phyloP scores from a whole-genome alignment of 2,329 filamentous ascomycete genomes.

The Drechslera avenae region DNA sequence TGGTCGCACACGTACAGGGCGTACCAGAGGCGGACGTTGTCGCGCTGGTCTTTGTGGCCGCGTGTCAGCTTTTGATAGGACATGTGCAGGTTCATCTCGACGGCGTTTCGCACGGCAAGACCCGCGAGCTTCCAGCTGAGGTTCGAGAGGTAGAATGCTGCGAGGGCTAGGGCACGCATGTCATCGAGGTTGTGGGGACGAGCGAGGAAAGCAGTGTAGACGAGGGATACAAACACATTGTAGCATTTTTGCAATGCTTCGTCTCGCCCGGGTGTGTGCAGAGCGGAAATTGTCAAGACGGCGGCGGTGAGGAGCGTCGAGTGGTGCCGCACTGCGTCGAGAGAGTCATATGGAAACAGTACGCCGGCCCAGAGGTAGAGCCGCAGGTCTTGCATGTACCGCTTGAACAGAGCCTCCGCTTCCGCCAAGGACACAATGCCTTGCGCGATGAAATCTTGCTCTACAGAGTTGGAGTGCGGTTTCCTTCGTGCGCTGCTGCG shows the following conservation, averaged over 20 bases:
- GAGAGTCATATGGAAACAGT: conserved; percentile 36
- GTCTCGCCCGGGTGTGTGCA: conserved; percentile 37
- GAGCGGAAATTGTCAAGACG: conserved; percentile 37
- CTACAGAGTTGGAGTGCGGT: conserved; percentile 30
- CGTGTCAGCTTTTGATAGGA: conserved; percentile 45
- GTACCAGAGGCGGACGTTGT: conserved; percentile 49
- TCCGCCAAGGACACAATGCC: conserved; percentile 33
- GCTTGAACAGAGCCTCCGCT: conserved; percentile 38
- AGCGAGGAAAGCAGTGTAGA: conserved; percentile 43
- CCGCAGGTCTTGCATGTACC: conserved; percentile 39
- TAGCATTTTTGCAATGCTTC: conserved; percentile 42
- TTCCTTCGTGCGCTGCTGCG: conserved; percentile 33
- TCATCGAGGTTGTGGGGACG: conserved; percentile 47
- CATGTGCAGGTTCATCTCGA: conserved; percentile 50
- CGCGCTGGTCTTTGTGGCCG: conserved; percentile 42
- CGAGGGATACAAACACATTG: conserved; percentile 39
- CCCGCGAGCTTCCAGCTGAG: conserved; percentile 50
- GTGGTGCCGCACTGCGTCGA: conserved; percentile 36
- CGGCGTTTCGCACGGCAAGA: conserved; percentile 47
- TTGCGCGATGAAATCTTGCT: conserved; percentile 43
- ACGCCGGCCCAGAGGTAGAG: conserved; percentile 44
- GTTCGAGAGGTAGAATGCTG: conserved; percentile 50
- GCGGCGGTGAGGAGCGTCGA: conserved; percentile 42
- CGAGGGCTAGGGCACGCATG: conserved; percentile 48
- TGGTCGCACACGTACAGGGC: conserved; percentile 49